Evolutionary conservation across 2,329 filamentous ascomycete genomes (phyloP).

Genomic region (Exophiala calicioides): DNA sequence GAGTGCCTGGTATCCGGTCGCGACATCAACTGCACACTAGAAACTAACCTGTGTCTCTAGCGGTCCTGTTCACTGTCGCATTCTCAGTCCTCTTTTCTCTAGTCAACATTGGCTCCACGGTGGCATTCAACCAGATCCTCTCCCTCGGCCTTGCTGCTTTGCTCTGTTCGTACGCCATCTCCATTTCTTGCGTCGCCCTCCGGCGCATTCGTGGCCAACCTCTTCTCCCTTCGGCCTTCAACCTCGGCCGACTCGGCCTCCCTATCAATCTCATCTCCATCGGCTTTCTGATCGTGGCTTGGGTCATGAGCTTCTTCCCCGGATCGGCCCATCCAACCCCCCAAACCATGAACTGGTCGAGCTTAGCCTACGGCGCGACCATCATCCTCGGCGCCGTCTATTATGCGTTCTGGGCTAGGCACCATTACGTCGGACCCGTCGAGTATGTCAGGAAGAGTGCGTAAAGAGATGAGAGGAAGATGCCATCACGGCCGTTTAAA

Average conservation of each 20-base stretch:
- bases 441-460: constrained; percentile 30
- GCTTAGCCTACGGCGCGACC: constrained; percentile 29
- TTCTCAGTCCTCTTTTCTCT: constrained; percentile 46
- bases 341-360: constrained; percentile 33
- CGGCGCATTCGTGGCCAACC: constrained; percentile 37
- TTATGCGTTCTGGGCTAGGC: constrained; percentile 29
- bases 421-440: constrained; percentile 34
- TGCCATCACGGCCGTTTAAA: no score
- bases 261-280: constrained; percentile 40
- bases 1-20: constrained; percentile 3
- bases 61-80: constrained; percentile 46
- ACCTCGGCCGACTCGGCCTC: constrained; percentile 41
- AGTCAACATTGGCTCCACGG: constrained; percentile 35
- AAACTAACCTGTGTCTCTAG: no score
- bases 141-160: constrained; percentile 41
- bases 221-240: constrained; percentile 39
- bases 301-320: constrained; percentile 34
- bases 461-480: no score
- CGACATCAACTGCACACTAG: no score
- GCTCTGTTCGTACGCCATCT: constrained; percentile 42
- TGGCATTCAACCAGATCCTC: constrained; percentile 45
- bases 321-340: constrained; percentile 4
- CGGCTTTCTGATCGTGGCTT: constrained; percentile 26
- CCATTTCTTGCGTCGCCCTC: constrained; percentile 38
- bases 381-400: constrained; percentile 28